A percentile compares a stretch with the other conserved stretches of the same genome.
These are phyloP conservation scores for Spathaspora hagerdaliae DNA, from an alignment of 805 yeast species.

Conservation along the genomic window DNA sequence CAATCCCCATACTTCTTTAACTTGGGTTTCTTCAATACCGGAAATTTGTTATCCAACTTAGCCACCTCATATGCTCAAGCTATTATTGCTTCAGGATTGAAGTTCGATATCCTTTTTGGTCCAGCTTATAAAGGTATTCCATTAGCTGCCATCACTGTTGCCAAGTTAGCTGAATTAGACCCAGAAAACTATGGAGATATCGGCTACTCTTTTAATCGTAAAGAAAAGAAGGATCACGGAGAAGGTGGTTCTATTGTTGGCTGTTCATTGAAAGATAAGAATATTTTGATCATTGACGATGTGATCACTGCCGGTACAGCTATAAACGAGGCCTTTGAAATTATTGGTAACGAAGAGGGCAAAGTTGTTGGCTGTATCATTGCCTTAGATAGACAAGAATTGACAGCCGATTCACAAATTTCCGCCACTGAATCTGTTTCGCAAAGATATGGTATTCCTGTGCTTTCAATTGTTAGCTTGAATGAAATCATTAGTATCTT, in stretches of 20 bases:
- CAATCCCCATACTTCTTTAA: conserved; percentile 95
- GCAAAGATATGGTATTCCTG: conserved; percentile 73
- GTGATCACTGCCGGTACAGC: conserved; percentile 99
- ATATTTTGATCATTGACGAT: conserved; percentile 85
- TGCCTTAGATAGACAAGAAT: conserved; percentile 94
- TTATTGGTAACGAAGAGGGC: conserved; percentile 69
- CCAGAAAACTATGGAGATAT: conserved; percentile 69
- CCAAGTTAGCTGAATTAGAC: conserved; percentile 86
- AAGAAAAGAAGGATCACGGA: conserved; percentile 96
- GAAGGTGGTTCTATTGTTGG: conserved; percentile 98
- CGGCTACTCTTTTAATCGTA: conserved; percentile 93
- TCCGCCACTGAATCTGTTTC: conserved; percentile 84
- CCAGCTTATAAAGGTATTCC: conserved; percentile 99
- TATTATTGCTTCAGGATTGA: conserved; percentile 73
- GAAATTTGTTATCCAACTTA: conserved; percentile 69
- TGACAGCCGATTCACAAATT: conserved; percentile 55
- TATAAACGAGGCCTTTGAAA: conserved; percentile 85
- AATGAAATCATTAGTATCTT: conserved; percentile 68
- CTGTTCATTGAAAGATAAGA: conserved; percentile 63
- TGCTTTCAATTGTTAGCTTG: conserved; percentile 72
- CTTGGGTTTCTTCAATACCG: conserved; percentile 84
- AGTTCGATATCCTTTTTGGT: conserved; percentile 90
- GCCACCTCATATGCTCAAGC: conserved; percentile 89
- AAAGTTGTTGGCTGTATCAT: conserved; percentile 78
- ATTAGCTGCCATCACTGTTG: conserved; percentile 86